Conservation (phyloP, 2,329 filamentous ascomycete genomes). For the Fusarium papillatum region DNA sequence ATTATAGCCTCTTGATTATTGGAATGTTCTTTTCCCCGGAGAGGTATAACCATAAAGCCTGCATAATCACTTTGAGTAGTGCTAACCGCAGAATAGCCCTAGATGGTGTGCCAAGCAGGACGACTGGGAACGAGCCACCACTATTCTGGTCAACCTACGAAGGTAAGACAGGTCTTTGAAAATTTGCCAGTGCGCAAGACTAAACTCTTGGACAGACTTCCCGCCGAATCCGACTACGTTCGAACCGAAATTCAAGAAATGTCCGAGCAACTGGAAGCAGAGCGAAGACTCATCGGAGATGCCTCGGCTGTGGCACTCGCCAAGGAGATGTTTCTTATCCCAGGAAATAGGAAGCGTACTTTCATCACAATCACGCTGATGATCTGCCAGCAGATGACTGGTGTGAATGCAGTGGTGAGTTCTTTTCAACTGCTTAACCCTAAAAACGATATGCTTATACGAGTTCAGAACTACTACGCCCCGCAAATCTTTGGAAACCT, state of each 20-base stretch:
- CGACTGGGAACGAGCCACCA: background rate
- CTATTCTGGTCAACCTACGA: background rate
- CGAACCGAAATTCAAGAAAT: background rate
- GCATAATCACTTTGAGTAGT: background rate
- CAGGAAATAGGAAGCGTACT: background rate
- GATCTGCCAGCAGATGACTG: background rate
- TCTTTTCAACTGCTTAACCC: background rate
- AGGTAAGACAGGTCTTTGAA: background rate
- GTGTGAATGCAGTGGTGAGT: background rate
- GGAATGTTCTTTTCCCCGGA: background rate
- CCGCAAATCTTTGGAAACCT: constrained; percentile 77
- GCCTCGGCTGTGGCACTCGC: background rate
- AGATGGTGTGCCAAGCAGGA: background rate
- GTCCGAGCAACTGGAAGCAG: background rate
- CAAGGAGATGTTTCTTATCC: background rate
- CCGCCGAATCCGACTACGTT: background rate
- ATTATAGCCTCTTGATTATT: background rate
- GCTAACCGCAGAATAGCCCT: background rate
- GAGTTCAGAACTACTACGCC: constrained; percentile 70
- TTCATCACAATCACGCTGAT: background rate
- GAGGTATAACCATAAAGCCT: background rate
- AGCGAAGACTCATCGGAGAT: background rate
- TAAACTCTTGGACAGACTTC: background rate
- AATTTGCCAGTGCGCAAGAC: background rate
- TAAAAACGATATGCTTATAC: background rate